Conservation (phyloP, 2,329 filamentous ascomycete species). For the Parastagonospora nodorum region DNA sequence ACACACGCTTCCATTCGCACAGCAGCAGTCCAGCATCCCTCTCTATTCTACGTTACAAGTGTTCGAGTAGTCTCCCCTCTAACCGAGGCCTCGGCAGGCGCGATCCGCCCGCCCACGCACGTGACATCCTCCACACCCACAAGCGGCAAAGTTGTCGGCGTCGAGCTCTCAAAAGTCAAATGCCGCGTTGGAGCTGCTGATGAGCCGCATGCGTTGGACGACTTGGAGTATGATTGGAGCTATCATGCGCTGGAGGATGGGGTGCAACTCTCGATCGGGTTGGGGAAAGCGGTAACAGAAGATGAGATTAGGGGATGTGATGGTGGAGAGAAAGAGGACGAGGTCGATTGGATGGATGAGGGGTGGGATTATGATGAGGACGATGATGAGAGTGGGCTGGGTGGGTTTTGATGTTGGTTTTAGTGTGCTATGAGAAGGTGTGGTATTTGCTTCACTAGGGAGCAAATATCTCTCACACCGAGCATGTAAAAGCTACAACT, state of each 20-base stretch:
- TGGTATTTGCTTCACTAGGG: too few species aligned
- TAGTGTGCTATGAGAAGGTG: too few species aligned
- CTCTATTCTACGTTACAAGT: constrained; percentile 50
- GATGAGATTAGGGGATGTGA: constrained; percentile 18
- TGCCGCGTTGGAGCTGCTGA: constrained; percentile 26
- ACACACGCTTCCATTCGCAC: constrained; percentile 28
- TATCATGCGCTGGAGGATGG: constrained; percentile 29
- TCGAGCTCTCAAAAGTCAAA: constrained; percentile 33
- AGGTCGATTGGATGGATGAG: not conserved
- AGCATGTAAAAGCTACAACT: too few species aligned
- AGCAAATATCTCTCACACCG: too few species aligned
- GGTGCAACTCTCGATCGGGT: constrained; percentile 34
- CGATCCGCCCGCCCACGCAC: constrained; percentile 21
- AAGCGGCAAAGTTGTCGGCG: constrained; percentile 20
- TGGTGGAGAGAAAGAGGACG: too few species aligned
- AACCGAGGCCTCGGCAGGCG: constrained; percentile 11
- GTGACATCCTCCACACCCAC: constrained; percentile 24
- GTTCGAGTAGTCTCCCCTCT: constrained; percentile 51
- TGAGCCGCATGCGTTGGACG: constrained; percentile 34
- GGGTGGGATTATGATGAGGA: not conserved
- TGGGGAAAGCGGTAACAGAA: constrained; percentile 25
- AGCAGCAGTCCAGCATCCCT: constrained; percentile 52
- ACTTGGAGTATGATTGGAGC: constrained; percentile 34
- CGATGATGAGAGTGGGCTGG: too few species aligned
- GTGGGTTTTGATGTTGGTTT: too few species aligned